A percentile compares a stretch with the other conserved stretches of the same genome.
Conservation (phyloP, 2,329 filamentous ascomycete species). For the Botrytis byssoidea region DNA sequence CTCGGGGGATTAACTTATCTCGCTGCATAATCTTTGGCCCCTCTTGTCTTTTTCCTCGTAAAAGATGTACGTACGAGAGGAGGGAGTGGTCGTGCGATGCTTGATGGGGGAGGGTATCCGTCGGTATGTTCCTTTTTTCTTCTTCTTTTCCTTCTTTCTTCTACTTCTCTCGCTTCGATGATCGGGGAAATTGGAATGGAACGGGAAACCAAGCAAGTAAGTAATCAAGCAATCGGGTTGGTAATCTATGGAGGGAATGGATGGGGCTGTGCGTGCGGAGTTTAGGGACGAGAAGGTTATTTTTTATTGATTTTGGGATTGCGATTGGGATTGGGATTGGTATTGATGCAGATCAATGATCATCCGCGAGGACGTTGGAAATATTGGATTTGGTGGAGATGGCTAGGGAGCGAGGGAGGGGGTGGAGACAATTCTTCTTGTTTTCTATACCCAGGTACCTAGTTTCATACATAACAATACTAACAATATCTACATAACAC, state of each 20-base stretch:
- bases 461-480: not conserved
- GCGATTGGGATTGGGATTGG: too few species aligned
- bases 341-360: not conserved
- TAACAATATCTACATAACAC: not conserved
- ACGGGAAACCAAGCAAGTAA: too few species aligned
- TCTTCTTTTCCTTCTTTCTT: too few species aligned
- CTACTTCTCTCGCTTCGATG: not conserved
- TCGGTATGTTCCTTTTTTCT: not conserved
- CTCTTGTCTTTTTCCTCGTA: not conserved
- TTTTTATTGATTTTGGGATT: not conserved
- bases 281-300: not conserved
- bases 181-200: not conserved
- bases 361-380: not conserved
- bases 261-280: not conserved
- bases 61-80: not conserved
- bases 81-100: not conserved
- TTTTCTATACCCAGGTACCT: not conserved
- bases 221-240: not conserved
- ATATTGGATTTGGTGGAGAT: not conserved
- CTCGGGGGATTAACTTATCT: not conserved
- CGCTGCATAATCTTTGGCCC: not conserved
- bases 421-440: not conserved
- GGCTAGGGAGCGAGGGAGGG: not conserved
- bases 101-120: not conserved
- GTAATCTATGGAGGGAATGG: not conserved